Conservation (phyloP, 2,329 filamentous ascomycete species). For the Aspergillus melleus region DNA sequence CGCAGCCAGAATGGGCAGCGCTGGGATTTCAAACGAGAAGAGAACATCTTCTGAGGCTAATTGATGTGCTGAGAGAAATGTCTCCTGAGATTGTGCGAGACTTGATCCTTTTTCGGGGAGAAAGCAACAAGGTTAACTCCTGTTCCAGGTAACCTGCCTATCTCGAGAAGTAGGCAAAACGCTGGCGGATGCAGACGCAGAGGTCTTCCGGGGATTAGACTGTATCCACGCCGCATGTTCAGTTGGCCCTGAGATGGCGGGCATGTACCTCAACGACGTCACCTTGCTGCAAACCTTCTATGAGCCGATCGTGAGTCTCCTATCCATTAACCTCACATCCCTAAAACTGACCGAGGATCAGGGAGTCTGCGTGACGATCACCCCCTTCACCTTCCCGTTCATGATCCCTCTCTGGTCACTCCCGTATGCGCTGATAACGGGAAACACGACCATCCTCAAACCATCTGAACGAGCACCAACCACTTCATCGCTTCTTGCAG, state of each 20-base stretch:
- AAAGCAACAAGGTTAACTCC: not conserved
- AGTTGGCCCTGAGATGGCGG: slow-evolving; percentile 25
- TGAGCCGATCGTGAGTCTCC: slow-evolving; percentile 19
- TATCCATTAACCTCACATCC: not conserved
- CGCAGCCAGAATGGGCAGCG: slow-evolving; percentile 22
- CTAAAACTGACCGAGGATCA: slow-evolving; percentile 24
- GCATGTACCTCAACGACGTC: slow-evolving; percentile 23
- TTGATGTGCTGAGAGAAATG: slow-evolving; percentile 21
- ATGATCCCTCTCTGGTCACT: slow-evolving; percentile 67
- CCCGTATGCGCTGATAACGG: slow-evolving; percentile 61
- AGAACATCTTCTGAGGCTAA: slow-evolving; percentile 18
- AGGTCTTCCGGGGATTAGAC: slow-evolving; percentile 28
- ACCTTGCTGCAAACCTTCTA: slow-evolving; percentile 23
- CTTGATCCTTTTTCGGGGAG: not conserved
- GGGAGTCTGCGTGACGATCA: slow-evolving; percentile 59
- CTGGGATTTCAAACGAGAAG: slow-evolving; percentile 19
- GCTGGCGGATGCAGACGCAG: slow-evolving; percentile 24
- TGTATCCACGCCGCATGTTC: slow-evolving; percentile 28
- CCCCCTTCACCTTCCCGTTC: slow-evolving; percentile 56
- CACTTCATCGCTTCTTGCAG: slow-evolving; percentile 61
- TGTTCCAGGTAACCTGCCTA: slow-evolving; percentile 16
- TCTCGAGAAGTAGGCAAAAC: slow-evolving; percentile 29
- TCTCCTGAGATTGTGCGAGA: slow-evolving; percentile 13
- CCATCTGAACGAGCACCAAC: slow-evolving; percentile 64
- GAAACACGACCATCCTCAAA: slow-evolving; percentile 63